A percentile compares a stretch with the other conserved stretches of the same genome.
These are phyloP conservation scores for Paracoccidioides lutzii DNA, from an alignment of 2,329 filamentous ascomycete species.

Conservation along the genomic window DNA sequence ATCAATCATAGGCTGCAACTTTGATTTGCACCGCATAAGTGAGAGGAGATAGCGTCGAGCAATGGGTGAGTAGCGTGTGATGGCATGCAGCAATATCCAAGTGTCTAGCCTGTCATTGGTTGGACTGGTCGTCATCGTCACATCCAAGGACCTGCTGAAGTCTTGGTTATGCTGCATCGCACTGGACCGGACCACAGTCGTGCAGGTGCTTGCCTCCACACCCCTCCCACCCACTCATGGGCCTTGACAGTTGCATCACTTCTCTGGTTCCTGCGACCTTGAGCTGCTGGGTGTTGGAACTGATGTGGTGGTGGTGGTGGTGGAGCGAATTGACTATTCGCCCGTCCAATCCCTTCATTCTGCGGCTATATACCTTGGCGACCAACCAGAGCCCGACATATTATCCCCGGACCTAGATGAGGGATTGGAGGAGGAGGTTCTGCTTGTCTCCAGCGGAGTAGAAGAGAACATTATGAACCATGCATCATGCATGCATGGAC, in stretches of 20 bases:
- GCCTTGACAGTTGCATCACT: background rate
- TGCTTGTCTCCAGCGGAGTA: background rate
- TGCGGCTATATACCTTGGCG: background rate
- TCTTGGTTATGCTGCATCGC: background rate
- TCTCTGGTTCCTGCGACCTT: background rate
- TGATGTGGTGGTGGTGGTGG: background rate
- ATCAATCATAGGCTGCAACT: background rate
- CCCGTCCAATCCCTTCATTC: background rate
- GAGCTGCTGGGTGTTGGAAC: background rate
- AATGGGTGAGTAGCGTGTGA: slow-evolving; percentile 8
- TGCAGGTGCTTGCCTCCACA: background rate
- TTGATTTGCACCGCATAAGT: background rate
- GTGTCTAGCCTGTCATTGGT: slow-evolving; percentile 9
- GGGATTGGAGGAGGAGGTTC: background rate
- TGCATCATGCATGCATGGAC: background rate
- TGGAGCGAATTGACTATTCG: background rate
- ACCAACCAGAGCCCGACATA: background rate
- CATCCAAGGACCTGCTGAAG: background rate
- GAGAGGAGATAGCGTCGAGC: background rate
- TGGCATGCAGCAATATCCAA: slow-evolving; percentile 8
- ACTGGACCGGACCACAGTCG: background rate
- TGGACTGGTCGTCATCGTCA: slow-evolving; percentile 9
- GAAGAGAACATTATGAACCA: background rate
- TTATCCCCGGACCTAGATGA: background rate
- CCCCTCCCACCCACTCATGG: background rate